Conservation (phyloP, 2,329 filamentous ascomycete genomes). For the Aspergillus novofumigatus region DNA sequence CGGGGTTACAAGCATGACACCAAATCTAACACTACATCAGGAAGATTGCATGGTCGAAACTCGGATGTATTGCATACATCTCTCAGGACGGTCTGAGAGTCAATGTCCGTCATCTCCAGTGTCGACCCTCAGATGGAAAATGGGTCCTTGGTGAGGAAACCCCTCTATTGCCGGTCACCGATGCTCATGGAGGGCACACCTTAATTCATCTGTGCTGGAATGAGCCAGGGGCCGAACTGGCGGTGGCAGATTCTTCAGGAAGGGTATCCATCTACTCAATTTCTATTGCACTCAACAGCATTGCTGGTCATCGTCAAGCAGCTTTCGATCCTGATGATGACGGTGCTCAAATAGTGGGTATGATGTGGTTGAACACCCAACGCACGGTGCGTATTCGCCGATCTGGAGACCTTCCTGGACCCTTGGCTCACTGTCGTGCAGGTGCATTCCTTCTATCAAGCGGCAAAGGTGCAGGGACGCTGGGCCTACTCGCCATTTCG, state of each 20-base stretch:
- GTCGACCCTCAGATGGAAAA: conserved; percentile 62
- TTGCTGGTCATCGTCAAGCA: conserved; percentile 59
- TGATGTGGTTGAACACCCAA: conserved; percentile 74
- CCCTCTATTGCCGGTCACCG: conserved; percentile 56
- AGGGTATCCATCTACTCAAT: conserved; percentile 71
- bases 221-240: conserved; percentile 71
- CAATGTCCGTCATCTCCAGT: conserved; percentile 68
- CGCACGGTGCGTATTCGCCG: conserved; percentile 42
- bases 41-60: conserved; percentile 80
- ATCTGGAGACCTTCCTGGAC: background rate
- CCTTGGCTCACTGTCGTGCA: conserved; percentile 15
- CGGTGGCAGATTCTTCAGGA: conserved; percentile 74
- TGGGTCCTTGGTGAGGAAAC: conserved; percentile 77
- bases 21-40: conserved; percentile 44
- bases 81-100: conserved; percentile 66
- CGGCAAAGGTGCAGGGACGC: conserved; percentile 55
- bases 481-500: conserved; percentile 69
- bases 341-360: conserved; percentile 71
- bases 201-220: conserved; percentile 83
- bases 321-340: conserved; percentile 69
- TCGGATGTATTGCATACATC: conserved; percentile 80
- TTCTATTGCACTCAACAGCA: conserved; percentile 67
- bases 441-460: conserved; percentile 51
- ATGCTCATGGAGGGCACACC: conserved; percentile 59
- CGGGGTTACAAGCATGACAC: too few species aligned